phyloP scores from a whole-genome alignment of 2,329 filamentous ascomycete species.

The Lachnellula arida region DNA sequence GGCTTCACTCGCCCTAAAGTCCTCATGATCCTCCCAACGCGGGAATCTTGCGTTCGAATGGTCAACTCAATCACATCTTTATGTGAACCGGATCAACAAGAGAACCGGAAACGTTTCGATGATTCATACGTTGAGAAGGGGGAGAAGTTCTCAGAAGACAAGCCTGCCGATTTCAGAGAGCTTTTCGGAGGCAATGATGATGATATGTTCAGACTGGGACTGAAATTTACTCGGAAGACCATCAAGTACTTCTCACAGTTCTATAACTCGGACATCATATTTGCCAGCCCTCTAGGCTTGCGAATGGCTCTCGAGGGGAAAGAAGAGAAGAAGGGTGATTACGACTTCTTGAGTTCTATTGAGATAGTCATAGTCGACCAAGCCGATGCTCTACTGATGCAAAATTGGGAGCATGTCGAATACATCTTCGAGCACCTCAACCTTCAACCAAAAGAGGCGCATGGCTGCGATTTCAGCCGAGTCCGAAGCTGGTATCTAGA shows the following conservation, averaged over 20 bases:
- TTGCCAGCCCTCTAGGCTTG: conserved; percentile 84
- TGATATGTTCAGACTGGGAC: conserved; percentile 91
- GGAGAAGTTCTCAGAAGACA: conserved; percentile 64
- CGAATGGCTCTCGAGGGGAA: conserved; percentile 83
- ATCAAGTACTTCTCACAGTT: conserved; percentile 94
- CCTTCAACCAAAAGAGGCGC: conserved; percentile 78
- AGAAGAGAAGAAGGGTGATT: conserved; percentile 63
- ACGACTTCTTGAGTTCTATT: conserved; percentile 89
- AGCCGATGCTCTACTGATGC: conserved; percentile 89
- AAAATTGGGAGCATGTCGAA: conserved; percentile 96
- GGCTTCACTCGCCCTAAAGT: conserved; percentile 95
- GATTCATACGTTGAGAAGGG: conserved; percentile 72
- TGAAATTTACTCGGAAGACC: conserved; percentile 96
- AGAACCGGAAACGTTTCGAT: conserved; percentile 89
- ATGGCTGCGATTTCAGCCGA: conserved; percentile 90
- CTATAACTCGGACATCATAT: conserved; percentile 92
- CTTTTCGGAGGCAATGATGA: conserved; percentile 94
- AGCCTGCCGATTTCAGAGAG: conserved; percentile 81
- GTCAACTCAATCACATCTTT: conserved; percentile 72
- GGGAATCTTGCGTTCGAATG: conserved; percentile 76
- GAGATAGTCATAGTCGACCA: conserved; percentile 89
- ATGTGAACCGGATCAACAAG: conserved; percentile 82
- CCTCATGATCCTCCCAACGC: conserved; percentile 82
- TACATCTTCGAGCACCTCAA: conserved; percentile 91
- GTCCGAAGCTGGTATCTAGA: conserved; percentile 93